Base-by-base conservation (phyloP, 768 basidiomycete species). In the Leccinum boreale region DNA sequence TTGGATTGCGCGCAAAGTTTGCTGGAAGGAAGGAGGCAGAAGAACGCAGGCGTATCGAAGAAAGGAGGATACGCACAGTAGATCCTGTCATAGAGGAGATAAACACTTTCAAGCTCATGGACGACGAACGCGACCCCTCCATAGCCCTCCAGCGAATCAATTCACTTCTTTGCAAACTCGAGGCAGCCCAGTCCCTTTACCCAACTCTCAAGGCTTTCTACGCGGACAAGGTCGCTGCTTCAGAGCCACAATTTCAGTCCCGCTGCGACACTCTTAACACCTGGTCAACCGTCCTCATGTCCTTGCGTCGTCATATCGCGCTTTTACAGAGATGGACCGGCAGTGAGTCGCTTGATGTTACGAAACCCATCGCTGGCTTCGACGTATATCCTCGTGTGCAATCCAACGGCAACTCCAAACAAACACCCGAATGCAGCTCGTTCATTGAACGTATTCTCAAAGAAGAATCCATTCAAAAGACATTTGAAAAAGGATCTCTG, bases 361-460 rank as follows among this genome's bases (percentile, higher is more conserved):
- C 84, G 35, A 85, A 89, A 59, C 90, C 91, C 10, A 85, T 85
- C 61, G 85, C 88, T 17, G 85, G 77, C 54, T 79, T 82, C 12
- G 89, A 91, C 57, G 64, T 72, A 58, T 64, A 70, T 19, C 66
- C 71, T 24, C 70, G 73, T 39, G 51, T 66, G 58, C 67, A 60
- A 45, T 60, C 59, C 54, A 73, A 71, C 53, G 74, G 72, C 10
- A 67, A 70, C 44, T 65, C 74, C 46, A 85, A 85, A 58, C 64
- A 66, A 51, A 75, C 78, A 47, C 71, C 85, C 5, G 88, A 88
- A 63, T 85, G 87, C 21, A 86, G 87, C 19, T 92, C 90, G 35
- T 99, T 98, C 71, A 89, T 98, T 33, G 97, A 98, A 70, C 85
- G 94, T 28, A 77, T 98, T 24, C 80, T 97, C 57, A 98, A 98